phyloP scores from a whole-genome alignment of 2,329 filamentous ascomycete genomes.

The Podosphaera xanthii region DNA sequence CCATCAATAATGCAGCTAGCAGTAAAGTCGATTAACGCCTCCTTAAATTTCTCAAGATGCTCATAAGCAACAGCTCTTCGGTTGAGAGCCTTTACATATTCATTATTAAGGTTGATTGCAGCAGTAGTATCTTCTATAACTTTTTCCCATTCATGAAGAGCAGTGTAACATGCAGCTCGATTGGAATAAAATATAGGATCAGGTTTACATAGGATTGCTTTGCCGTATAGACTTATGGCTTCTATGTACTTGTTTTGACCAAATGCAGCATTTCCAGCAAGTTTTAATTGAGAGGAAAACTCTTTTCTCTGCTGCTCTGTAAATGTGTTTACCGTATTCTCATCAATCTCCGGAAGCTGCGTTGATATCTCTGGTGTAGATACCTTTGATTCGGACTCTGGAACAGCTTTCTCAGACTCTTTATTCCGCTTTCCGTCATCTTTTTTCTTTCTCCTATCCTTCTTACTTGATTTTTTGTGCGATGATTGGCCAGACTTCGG shows the following conservation, averaged over 20 bases:
- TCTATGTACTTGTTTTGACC: conserved; percentile 80
- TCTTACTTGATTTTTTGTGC: conserved; percentile 61
- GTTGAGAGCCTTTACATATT: conserved; percentile 96
- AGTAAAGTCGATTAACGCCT: conserved; percentile 90
- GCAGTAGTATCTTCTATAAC: conserved; percentile 94
- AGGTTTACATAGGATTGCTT: conserved; percentile 89
- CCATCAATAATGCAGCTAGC: conserved; percentile 97
- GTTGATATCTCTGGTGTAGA: conserved; percentile 34
- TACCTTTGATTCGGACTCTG: conserved; percentile 22
- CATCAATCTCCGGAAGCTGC: conserved; percentile 45
- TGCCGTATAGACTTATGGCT: conserved; percentile 85
- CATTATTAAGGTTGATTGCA: conserved; percentile 75
- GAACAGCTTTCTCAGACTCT: conserved; percentile 39
- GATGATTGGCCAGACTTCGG: conserved; percentile 18
- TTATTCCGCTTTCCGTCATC: conserved; percentile 50
- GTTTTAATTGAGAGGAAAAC: conserved; percentile 80
- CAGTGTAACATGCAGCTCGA: conserved; percentile 91
- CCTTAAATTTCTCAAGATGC: conserved; percentile 72
- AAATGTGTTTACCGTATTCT: conserved; percentile 27
- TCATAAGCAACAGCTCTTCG: conserved; percentile 92
- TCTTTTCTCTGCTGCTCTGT: conserved; percentile 52
- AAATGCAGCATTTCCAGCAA: conserved; percentile 88
- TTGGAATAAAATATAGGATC: conserved; percentile 99
- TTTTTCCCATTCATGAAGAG: conserved; percentile 78
- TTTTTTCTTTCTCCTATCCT: conserved; percentile 73